phyloP scores from a whole-genome alignment of 2,329 filamentous ascomycete species.

The Ophiostoma sp. region DNA sequence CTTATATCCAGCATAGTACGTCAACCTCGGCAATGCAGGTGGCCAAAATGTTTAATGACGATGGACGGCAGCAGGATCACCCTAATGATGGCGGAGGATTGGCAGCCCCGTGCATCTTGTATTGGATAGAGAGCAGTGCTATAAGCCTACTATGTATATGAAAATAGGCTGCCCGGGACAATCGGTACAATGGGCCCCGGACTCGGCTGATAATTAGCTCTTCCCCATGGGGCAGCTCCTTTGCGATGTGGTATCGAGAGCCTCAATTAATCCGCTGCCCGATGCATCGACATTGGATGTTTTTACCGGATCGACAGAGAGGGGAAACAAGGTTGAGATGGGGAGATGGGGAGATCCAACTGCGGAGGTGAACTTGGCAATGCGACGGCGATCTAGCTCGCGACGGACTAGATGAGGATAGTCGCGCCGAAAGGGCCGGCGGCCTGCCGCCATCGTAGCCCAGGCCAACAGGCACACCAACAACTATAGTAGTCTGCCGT shows the following conservation, averaged over 20 bases:
- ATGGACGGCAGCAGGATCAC: not conserved
- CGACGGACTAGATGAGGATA: not conserved
- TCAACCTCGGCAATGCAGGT: not conserved
- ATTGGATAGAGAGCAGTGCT: not conserved
- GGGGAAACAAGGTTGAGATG: not conserved
- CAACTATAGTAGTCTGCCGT: not conserved
- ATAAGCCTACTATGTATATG: no score
- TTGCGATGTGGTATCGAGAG: not conserved
- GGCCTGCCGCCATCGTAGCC: not conserved
- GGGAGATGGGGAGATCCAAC: not conserved
- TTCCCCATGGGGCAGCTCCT: slow-evolving; percentile 5
- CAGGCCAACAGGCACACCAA: not conserved
- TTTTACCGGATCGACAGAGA: not conserved
- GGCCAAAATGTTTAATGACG: not conserved
- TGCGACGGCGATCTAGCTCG: not conserved
- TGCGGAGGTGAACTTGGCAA: slow-evolving; percentile 10
- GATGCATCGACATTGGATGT: not conserved
- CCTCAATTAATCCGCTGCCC: not conserved
- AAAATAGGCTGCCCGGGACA: not conserved
- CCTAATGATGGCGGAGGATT: not conserved
- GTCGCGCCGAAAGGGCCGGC: not conserved
- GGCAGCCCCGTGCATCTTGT: not conserved
- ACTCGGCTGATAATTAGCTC: not conserved
- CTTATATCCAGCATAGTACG: not conserved
- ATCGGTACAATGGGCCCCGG: slow-evolving; percentile 3